phyloP scores from a whole-genome alignment of 768 basidiomycete genomes.

The Tephrocybe rancida region DNA sequence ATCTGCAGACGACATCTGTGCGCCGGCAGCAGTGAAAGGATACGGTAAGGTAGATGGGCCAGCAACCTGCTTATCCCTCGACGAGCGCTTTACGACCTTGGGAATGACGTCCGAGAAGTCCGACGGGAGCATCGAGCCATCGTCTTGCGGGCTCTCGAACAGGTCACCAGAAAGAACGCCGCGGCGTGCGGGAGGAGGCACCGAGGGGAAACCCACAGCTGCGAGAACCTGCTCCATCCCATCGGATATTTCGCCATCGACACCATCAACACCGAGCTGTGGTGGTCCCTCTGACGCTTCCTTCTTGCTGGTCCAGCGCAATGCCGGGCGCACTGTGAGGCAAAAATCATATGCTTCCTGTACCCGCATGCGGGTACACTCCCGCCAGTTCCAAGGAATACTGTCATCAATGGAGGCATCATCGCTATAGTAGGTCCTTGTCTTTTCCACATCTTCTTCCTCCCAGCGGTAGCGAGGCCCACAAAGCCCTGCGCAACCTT shows the following conservation, averaged over 20 bases:
- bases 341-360: constrained; percentile 87
- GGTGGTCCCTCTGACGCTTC: constrained; percentile 31
- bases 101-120: constrained; percentile 40
- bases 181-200: constrained; percentile 56
- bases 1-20: constrained; percentile 64
- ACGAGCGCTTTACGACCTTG: constrained; percentile 45
- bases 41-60: constrained; percentile 56
- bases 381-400: constrained; percentile 82
- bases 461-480: constrained; percentile 87
- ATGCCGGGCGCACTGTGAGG: constrained; percentile 35
- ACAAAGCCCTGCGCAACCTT: constrained; percentile 80
- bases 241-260: constrained; percentile 38
- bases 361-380: constrained; percentile 67
- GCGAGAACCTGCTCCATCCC: constrained; percentile 63
- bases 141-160: constrained; percentile 55
- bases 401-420: constrained; percentile 48
- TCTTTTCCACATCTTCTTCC: constrained; percentile 73
- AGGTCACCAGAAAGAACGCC: constrained; percentile 65
- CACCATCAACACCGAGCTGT: constrained; percentile 20
- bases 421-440: constrained; percentile 51
- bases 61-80: constrained; percentile 42
- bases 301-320: constrained; percentile 37
- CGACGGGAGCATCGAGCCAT: constrained; percentile 13
- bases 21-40: constrained; percentile 66
- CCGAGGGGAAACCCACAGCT: constrained; percentile 52